Evolutionary conservation across 352 stramenopile genomes (phyloP), one percentile per base, ranked within the genome.

Genomic region (Globisporangium solare): DNA sequence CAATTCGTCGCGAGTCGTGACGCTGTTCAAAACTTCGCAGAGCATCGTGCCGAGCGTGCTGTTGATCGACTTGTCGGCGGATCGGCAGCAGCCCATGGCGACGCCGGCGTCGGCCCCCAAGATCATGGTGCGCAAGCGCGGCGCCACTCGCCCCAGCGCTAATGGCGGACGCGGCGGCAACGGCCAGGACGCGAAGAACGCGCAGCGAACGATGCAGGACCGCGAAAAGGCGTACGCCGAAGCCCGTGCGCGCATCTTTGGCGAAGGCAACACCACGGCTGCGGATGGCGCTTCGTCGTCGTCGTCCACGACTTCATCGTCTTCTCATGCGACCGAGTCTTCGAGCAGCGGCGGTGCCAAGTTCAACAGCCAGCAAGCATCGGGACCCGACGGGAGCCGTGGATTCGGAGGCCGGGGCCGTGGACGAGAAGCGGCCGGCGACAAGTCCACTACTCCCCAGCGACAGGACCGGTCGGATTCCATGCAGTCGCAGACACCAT

Each of bases 161-260:
- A 79, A 79, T 35, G 27, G 27, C 27, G 27, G 27, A 35, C 27
- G 27, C 46, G 69, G 63, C 13, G 79, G 73, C 5, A 24, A 47
- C 2, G 51, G 47, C 22, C 22, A 64, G 0, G 70, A 83, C 42
- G 47, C 43, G 17, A 92, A 76, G 49, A 73, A 73, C 35, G 73
- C 77, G 46, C 57, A 63, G 42, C 80, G 85, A 1, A 87, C 87
- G 17, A 92, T 98, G 45, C 77, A 94, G 60, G 94, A 98, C 68
- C 94, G 90, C 21, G 94, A 98, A 73, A 88, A 87, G 15, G 89
- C 88, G 18, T 98, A 98, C 61, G 94, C 92, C 6, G 94, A 98
- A 65, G 92, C 94, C 11, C 72, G 94, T 37, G 94, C 94, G n/a
- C 79, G 94, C 12, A 98, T 98, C 60, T 98, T 98, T 76, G 83